Base-by-base conservation (phyloP, 2,329 filamentous ascomycete genomes). In the Cytospora paraplurivora region DNA sequence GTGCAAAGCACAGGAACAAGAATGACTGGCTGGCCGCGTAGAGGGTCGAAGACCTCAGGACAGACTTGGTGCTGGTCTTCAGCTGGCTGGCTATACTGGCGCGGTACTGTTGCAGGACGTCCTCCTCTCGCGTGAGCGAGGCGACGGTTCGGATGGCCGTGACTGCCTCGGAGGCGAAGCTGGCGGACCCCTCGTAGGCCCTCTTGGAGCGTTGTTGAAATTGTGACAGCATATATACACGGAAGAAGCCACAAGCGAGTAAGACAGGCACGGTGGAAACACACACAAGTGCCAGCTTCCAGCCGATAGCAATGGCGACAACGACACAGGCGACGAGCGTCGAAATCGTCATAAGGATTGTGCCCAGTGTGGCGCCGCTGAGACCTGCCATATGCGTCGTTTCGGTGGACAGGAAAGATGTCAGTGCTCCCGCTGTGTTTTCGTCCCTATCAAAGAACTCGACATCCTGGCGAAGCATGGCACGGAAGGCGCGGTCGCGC, bases 111-210 rank as follows among this genome's bases (percentile, higher is more conserved):
- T 76, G 71, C 69, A 92, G 83, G 3, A 98, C 92, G 71, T 97
- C 92, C 0, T 84, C 77, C 77, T 99, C 95, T 11, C 94, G 86
- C 0, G 93, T 97, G 52, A 99, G 83, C 10, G 92, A 91, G 4
- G 93, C 94, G 11, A 98, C 93, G 2, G 95, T 98, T 58, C 94
- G 90, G 69, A 98, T 97, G 7, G 93, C 91, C 2, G 92, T 93
- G 37, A 96, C 96, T 51, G 93, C 93, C 76, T 99, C 95, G 54
- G 93, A 95, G 12, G 95, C 95, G 72, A 90, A 96, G 62, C 88
- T 89, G 8, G 94, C 94, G 64, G 92, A 94, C 63, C 84, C 79
- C 72, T 92, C 84, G 73, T 98, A 93, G 4, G 92, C 88, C 68
- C 82, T 81, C 79, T 95, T 96, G 1, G 92, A 88, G 32, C 91